Base-by-base conservation (phyloP, 202 grass and related monocot species). In the Panicum hallii region DNA sequence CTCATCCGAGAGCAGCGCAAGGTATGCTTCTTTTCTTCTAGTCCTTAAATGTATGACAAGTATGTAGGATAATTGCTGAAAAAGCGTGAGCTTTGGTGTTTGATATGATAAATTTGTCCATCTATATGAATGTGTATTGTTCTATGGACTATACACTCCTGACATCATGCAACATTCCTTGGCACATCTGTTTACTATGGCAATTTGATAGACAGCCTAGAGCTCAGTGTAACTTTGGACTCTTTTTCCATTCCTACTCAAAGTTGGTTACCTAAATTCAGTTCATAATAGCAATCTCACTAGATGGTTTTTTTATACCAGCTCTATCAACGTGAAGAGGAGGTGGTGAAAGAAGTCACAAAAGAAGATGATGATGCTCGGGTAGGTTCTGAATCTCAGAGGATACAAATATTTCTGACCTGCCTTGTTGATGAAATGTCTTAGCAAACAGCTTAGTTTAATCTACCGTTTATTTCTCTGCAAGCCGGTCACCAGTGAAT, bases 1-100 rank as follows among this genome's bases (percentile, higher is more conserved):
- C 93, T 98, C 67, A 77, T 95, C 70, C 72, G 40, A 41, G 96
- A 95, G 86, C 96, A 99, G 79, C 88, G 84, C 75, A 89, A 98
- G 96, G 96, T 95, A 83, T 0, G 68, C 44, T 38, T 45, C 30
- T 1, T 67, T 55, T 3, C 43, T 44, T 70, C 20, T 23, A 7
- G 19, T 17, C 41, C 41, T 9, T 42, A 32, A n/a, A 55, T 72
- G 11, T 43, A 9, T 0, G 5, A 26, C 15, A 26, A 74, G 20
- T n/a, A 17, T 49, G 30, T 55, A 55, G 46, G 4, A 4, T 82
- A 47, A 7, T 73, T 48, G 28, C 34, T 65, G 47, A 40, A 1
- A 1, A 88, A 7, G 4, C 22, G 50, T 32, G 48, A 5, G 61
- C 9, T 70, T n/a, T 20, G 34, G 5, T 26, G 19, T 82, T 84